Conservation (phyloP, 495 filamentous ascomycete genomes). For the Aspergillus panamensis region DNA sequence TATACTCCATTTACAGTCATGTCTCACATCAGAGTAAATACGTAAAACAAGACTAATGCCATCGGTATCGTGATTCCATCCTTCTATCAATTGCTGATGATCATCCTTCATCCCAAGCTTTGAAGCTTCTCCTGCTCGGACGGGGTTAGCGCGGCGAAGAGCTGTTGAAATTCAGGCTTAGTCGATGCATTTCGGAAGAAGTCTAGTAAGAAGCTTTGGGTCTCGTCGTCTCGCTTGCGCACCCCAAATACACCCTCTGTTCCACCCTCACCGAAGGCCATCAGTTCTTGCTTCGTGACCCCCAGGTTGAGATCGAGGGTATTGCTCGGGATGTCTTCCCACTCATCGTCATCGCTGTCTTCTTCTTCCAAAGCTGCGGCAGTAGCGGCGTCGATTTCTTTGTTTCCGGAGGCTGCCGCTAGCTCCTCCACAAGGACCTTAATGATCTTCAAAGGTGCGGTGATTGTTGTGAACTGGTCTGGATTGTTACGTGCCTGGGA, state of each 20-base stretch:
- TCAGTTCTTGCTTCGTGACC: constrained; percentile 67
- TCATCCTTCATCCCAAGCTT: constrained; percentile 28
- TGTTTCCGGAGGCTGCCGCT: constrained; percentile 53
- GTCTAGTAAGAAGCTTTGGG: constrained; percentile 72
- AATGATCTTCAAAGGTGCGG: constrained; percentile 87
- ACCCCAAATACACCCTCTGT: constrained; percentile 49
- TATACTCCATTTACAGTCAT: too few relatives aligned
- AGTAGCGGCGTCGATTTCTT: constrained; percentile 52
- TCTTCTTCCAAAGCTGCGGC: constrained; percentile 53
- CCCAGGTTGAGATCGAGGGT: constrained; percentile 67
- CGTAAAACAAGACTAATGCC: not conserved
- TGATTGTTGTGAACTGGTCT: constrained; percentile 83
- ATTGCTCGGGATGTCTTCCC: constrained; percentile 80
- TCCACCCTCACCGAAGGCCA: constrained; percentile 65
- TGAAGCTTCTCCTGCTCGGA: constrained; percentile 73
- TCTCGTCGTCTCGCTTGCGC: constrained; percentile 85
- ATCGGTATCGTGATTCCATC: not conserved
- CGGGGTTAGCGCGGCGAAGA: constrained; percentile 64
- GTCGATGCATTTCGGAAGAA: constrained; percentile 77
- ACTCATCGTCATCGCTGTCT: constrained; percentile 68
- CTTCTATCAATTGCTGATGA: not conserved
- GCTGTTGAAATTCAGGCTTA: constrained; percentile 67
- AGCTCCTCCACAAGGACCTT: constrained; percentile 94
- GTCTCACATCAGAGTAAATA: too few relatives aligned
- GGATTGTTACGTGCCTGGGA: constrained; percentile 82